Evolutionary conservation across 257 asterid species (phyloP).

Genomic region (Solanum corneliomulleri): DNA sequence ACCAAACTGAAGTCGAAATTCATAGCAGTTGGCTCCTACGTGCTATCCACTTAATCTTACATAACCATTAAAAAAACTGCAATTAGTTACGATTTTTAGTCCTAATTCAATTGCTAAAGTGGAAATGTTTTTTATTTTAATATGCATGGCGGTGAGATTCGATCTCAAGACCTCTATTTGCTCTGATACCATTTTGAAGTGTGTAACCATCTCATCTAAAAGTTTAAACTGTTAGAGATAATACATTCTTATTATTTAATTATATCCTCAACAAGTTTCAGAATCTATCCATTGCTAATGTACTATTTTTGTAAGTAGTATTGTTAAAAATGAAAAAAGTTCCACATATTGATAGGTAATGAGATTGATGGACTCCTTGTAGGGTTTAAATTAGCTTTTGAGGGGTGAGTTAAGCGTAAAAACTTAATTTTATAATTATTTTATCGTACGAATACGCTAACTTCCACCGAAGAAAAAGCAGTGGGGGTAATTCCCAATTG

Average conservation of each 20-base stretch:
- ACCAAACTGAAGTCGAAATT: neutral
- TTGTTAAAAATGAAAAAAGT: neutral
- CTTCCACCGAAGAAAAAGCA: slow-evolving; percentile 8
- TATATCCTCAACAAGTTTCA: neutral
- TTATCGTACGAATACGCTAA: neutral
- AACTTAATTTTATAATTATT: neutral
- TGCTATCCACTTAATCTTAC: neutral
- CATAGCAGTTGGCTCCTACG: neutral
- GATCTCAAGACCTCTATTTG: no score
- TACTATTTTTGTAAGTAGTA: neutral
- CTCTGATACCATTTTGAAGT: rapidly evolving
- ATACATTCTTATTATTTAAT: no score
- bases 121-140: no score
- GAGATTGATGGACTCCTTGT: neutral
- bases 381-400: neutral
- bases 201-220: no score
- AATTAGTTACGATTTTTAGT: neutral
- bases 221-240: no score
- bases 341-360: no score
- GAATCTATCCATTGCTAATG: neutral
- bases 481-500: neutral
- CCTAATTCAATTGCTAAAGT: neutral
- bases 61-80: neutral
- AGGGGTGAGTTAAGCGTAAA: neutral
- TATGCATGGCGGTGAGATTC: no score